Base-by-base conservation (phyloP, 495 filamentous ascomycete genomes). In the Barbatosphaeria neglecta region DNA sequence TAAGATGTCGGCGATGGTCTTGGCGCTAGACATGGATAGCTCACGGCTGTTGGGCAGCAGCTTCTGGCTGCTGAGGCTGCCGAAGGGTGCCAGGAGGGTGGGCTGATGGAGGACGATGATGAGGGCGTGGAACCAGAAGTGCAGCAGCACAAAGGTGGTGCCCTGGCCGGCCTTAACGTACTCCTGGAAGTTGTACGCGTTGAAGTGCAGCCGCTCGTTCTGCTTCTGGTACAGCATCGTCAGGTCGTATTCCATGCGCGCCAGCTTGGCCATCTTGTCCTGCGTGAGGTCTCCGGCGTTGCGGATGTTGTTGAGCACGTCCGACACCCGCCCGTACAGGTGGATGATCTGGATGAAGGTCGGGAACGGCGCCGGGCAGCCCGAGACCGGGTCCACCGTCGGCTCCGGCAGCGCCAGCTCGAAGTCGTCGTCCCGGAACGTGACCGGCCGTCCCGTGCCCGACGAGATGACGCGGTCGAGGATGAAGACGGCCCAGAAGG, bases 91-190 rank as follows among this genome's bases (percentile, higher is more conserved):
- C 23, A 92, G 67, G 6, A 92, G 62, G 1, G 84, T 87, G 1
- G 87, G 87, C 49, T 87, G 85, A 56, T 93, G 85, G 9, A 93
- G 72, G 8, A 93, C 70, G 27, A 90, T 84, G 46, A 93, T 88
- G 35, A 90, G 64, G 0, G 87, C 84, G 54, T 93, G 87, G 54
- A 90, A 90, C 87, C 87, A 93, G 57, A 90, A 87, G 58, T 93
- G 87, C 23, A 90, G 68, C n/a, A 93, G 72, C 44, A 90, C 83
- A 49, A 90, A 93, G 40, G 84, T 89, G 10, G 84, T 84, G 22
- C 86, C 83, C 50, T 90, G 83, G 33, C 84, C 80, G 23, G 75
- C 75, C 55, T 81, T 83, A 13, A 85, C 81, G 53, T 90, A 88
- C 18, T 80, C 70, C 51, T 80, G 79, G 52, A 90, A 88, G 59